phyloP scores from a whole-genome alignment of 2,329 filamentous ascomycete genomes.

The Botrytis elliptica region DNA sequence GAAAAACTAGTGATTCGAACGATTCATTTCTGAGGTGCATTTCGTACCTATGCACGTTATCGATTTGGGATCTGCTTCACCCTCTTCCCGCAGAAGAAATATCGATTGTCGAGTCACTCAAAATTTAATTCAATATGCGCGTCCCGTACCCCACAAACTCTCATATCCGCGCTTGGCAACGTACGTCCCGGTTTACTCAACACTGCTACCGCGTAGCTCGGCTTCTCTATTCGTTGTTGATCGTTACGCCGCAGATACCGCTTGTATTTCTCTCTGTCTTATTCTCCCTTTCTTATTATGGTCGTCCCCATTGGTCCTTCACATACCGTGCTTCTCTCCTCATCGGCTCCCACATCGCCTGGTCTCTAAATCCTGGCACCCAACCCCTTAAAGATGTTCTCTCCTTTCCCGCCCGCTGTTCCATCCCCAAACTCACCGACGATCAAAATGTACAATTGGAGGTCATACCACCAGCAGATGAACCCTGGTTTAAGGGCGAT shows the following conservation, averaged over 20 bases:
- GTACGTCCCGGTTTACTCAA: background rate
- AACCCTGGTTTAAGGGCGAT: background rate
- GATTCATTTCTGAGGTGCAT: background rate
- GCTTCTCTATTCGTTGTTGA: background rate
- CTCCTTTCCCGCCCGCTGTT: constrained; percentile 1
- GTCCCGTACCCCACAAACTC: background rate
- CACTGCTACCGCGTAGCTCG: background rate
- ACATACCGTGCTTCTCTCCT: background rate
- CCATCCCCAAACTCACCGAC: background rate
- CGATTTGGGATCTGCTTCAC: background rate
- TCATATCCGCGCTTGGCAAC: constrained; percentile 9
- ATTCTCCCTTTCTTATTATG: background rate
- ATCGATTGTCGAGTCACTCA: background rate
- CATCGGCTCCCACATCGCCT: background rate
- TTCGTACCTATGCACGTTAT: background rate
- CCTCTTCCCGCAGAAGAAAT: background rate
- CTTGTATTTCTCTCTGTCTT: background rate
- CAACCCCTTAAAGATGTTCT: background rate
- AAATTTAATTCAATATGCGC: background rate
- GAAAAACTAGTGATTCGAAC: background rate
- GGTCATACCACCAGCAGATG: background rate
- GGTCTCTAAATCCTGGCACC: background rate
- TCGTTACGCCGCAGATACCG: background rate
- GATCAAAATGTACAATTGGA: background rate
- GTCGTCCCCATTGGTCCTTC: background rate